A percentile compares a stretch with the other conserved stretches of the same genome.
Conservation (phyloP, 441 rosid genomes). For the Mallotus repandus region DNA sequence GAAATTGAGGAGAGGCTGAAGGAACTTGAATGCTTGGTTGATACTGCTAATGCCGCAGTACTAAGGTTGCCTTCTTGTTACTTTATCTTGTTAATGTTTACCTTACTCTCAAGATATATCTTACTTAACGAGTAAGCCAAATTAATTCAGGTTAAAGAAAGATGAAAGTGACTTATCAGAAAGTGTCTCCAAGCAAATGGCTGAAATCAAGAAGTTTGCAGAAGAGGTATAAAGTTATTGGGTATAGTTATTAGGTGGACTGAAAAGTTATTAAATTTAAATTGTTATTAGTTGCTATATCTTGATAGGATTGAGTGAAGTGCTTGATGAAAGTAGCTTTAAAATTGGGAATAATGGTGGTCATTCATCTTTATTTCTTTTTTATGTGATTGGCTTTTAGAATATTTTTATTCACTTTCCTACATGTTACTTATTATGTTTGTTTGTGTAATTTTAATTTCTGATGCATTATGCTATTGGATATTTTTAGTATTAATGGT, state of each 20-base stretch:
- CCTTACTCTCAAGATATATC: slow-evolving; percentile 17
- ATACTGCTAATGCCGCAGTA: slow-evolving; percentile 46
- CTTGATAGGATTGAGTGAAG: slow-evolving; percentile 3
- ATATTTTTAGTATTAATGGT: not conserved
- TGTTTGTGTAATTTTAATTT: slow-evolving; percentile 5
- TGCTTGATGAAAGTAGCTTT: not conserved
- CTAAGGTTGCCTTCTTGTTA: slow-evolving; percentile 44
- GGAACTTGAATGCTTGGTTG: slow-evolving; percentile 58
- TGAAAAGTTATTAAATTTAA: not conserved
- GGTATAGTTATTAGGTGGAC: slow-evolving; percentile 12
- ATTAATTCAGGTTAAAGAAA: slow-evolving; percentile 59
- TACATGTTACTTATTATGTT: not conserved
- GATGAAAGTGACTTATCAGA: slow-evolving; percentile 60
- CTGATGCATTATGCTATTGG: not conserved
- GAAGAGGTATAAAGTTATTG: slow-evolving; percentile 58
- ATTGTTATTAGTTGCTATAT: not conserved
- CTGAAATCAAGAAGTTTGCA: slow-evolving; percentile 49
- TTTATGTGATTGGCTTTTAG: not conserved
- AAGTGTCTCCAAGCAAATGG: slow-evolving; percentile 35
- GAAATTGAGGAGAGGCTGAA: slow-evolving; percentile 68
- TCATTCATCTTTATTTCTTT: not conserved
- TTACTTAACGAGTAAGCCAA: slow-evolving; percentile 13
- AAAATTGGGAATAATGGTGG: not conserved
- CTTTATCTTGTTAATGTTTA: slow-evolving; percentile 15
- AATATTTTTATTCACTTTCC: not conserved